These are phyloP conservation scores for Quercus rubra DNA, from an alignment of 306 rosid genomes.

Conservation along the genomic window DNA sequence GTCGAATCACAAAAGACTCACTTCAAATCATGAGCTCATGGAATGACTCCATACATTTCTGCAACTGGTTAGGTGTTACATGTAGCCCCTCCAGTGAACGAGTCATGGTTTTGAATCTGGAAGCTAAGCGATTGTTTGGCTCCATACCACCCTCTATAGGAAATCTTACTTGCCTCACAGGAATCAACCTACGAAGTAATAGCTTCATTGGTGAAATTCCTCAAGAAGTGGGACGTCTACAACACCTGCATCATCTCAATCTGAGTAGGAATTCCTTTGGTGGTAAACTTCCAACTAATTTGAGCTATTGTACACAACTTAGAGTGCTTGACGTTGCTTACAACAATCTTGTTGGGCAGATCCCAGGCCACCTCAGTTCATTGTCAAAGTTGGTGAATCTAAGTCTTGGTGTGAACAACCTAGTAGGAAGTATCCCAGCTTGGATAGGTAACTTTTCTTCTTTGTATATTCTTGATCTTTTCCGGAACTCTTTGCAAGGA, in stretches of 20 bases:
- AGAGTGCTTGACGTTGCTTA: neutral
- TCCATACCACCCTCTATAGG: slow-evolving; percentile 37
- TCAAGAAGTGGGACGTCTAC: slow-evolving; percentile 29
- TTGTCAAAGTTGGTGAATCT: slow-evolving; percentile 16
- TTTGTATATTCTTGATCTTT: slow-evolving; percentile 10
- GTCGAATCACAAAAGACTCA: slow-evolving; percentile 26
- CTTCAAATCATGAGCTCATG: slow-evolving; percentile 31
- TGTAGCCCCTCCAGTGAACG: slow-evolving; percentile 28
- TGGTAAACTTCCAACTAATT: slow-evolving; percentile 43
- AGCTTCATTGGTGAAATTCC: slow-evolving; percentile 35
- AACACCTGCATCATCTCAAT: slow-evolving; percentile 21
- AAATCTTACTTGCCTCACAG: slow-evolving; percentile 37
- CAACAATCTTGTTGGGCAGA: slow-evolving; percentile 16
- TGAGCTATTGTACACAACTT: slow-evolving; percentile 28
- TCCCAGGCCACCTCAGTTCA: slow-evolving; percentile 19
- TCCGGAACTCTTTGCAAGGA: slow-evolving; percentile 32
- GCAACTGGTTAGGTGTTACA: slow-evolving; percentile 44
- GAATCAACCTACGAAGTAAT: slow-evolving; percentile 12
- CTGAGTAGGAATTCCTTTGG: slow-evolving; percentile 23
- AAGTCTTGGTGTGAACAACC: slow-evolving; percentile 15
- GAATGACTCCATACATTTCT: slow-evolving; percentile 40
- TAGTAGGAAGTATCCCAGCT: slow-evolving; percentile 42
- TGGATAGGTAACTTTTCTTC: slow-evolving; percentile 58
- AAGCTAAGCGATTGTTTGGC: slow-evolving; percentile 13
- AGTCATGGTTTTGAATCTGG: slow-evolving; percentile 21